Base-by-base conservation (phyloP, 331 rosid species). In the Pyracantha coccinea region DNA sequence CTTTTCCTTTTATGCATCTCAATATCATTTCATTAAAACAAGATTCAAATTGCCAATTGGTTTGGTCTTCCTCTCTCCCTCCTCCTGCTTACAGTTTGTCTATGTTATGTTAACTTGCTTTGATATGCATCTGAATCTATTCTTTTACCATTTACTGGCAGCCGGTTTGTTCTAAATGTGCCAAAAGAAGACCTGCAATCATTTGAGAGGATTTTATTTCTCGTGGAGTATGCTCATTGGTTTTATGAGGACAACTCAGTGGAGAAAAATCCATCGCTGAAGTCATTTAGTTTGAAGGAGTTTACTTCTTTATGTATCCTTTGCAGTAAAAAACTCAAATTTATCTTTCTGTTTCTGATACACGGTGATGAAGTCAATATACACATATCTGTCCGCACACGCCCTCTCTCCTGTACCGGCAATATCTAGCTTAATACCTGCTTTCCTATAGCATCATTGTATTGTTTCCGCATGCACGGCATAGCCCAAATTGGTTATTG, bases 221-320 rank as follows among this genome's bases (percentile, higher is more conserved):
- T 93, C 1, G 97, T 93, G 88, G 98, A 91, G 85, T 88, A 91
- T 80, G 98, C 98, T 4, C 98, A 93, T 89, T 93, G 98, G 98
- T 93, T 87, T 86, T 89, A 93, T 68, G 98, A 93, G 76, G 98
- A 93, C 83, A 93, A 93, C 81, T 93, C 98, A 15, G 97, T 93
- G 38, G 98, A 93, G 82, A 91, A 87, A 28, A 90, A 93, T 81
- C 96, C 98, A 66, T 91, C 96, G n/a, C 83, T 93, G 71, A 93
- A 91, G 89, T 93, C 98, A 20, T 89, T 91, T 77, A 93, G 61
- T 75, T 82, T 93, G 72, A 93, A 93, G 90, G 97, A 93, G 88
- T 93, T 93, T 74, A 93, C 98, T 71, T 88, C 89, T 55, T 74
- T 93, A 81, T 50, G 98, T 93, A 93, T 93, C 98, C 98, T 88